These are phyloP conservation scores for Apiospora hydei DNA, from an alignment of 2,329 filamentous ascomycete genomes.

Conservation along the genomic window DNA sequence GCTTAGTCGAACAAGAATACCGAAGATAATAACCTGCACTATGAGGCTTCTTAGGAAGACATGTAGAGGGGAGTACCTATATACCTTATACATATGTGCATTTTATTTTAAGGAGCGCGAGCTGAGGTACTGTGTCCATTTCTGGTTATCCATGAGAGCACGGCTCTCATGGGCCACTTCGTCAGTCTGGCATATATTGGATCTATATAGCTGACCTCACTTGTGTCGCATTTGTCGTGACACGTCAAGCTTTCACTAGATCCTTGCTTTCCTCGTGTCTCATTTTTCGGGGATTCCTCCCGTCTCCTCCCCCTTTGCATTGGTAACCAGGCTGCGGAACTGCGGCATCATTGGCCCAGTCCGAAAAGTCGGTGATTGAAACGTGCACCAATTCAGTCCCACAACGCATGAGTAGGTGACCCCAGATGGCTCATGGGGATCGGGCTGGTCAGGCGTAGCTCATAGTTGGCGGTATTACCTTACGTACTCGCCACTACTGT, in stretches of 20 bases:
- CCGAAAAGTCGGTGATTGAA: constrained; percentile 19
- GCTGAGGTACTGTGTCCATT: no score
- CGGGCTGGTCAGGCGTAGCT: not conserved
- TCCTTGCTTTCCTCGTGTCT: not conserved
- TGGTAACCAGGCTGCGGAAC: not conserved
- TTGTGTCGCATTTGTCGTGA: constrained; percentile 9
- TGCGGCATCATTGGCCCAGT: constrained; percentile 9
- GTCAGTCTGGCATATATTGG: not conserved
- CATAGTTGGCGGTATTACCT: not conserved
- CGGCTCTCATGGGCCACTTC: not conserved
- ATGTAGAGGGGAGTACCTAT: no score
- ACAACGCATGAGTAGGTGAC: constrained; percentile 14
- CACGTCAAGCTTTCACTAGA: constrained; percentile 4
- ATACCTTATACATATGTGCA: no score
- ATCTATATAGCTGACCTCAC: not conserved
- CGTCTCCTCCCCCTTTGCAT: not conserved
- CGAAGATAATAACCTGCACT: no score
- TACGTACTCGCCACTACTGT: constrained; percentile 11
- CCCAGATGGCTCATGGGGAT: constrained; percentile 13
- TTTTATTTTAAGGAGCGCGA: no score
- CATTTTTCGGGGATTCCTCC: not conserved
- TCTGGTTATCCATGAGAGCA: no score
- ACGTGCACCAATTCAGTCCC: constrained; percentile 16
- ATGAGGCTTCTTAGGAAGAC: no score
- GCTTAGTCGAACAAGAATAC: no score